phyloP scores from a whole-genome alignment of 306 rosid species.

The Mimosa bimucronata region DNA sequence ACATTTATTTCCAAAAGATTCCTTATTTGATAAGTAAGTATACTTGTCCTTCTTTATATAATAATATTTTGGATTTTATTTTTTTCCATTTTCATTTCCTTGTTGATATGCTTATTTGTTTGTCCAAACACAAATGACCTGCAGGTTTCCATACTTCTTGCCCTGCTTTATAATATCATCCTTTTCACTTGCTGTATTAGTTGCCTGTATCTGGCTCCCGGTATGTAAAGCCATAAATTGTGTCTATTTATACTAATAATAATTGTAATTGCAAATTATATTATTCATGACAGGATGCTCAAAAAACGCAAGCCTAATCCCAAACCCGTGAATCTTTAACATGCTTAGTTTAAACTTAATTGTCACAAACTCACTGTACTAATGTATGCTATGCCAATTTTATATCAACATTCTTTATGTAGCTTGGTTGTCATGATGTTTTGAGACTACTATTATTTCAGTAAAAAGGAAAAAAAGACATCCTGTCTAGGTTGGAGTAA shows the following conservation, averaged over 20 bases:
- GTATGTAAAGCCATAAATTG: conserved; percentile 32
- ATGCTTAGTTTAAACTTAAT: too few species aligned
- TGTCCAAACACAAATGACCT: not conserved
- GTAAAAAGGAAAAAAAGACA: too few species aligned
- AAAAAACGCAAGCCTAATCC: too few species aligned
- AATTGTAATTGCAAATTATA: too few species aligned
- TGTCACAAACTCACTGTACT: too few species aligned
- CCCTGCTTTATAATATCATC: conserved; percentile 50
- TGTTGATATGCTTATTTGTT: conserved; percentile 3
- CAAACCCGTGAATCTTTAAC: too few species aligned
- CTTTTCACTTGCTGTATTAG: conserved; percentile 23
- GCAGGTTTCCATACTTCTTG: conserved; percentile 56
- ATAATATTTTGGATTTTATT: not conserved
- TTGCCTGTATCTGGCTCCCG: conserved; percentile 54
- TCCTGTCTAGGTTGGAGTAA: too few species aligned
- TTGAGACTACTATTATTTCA: too few species aligned
- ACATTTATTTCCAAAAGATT: conserved; percentile 54
- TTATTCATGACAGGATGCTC: too few species aligned
- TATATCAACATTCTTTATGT: too few species aligned
- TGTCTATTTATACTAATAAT: not conserved
- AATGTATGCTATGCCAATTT: too few species aligned
- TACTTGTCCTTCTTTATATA: not conserved
- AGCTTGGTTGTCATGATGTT: too few species aligned
- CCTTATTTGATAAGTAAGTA: conserved; percentile 77
- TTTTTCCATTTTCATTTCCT: not conserved